Percentiles rank a stretch among this genome's conserved stretches.
These are phyloP conservation scores for Mycena chlorophos DNA, from an alignment of 768 basidiomycete species.

Conservation along the genomic window DNA sequence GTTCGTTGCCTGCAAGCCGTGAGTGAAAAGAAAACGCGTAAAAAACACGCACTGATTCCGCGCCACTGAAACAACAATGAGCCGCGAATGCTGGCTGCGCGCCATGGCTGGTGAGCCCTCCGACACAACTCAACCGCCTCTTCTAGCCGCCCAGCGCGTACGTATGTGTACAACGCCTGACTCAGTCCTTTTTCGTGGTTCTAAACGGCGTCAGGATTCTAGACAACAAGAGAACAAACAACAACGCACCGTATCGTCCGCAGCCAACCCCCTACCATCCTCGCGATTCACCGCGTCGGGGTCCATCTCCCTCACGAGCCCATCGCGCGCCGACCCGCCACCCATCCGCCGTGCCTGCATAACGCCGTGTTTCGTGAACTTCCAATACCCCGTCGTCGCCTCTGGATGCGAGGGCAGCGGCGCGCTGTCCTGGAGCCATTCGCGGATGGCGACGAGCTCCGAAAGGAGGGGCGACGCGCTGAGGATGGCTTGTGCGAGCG, in stretches of 20 bases:
- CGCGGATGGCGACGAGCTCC: constrained; percentile 80
- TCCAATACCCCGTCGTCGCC: constrained; percentile 80
- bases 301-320: constrained; percentile 69
- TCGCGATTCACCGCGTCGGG: constrained; percentile 73
- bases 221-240: background rate
- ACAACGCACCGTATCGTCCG: constrained; percentile 72
- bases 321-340: constrained; percentile 38
- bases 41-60: constrained; percentile 56
- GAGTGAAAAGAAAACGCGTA: background rate
- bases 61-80: constrained; percentile 77
- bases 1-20: constrained; percentile 33
- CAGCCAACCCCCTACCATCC: constrained; percentile 60
- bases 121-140: constrained; percentile 82
- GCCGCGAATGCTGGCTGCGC: constrained; percentile 86
- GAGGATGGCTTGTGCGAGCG: constrained; percentile 74
- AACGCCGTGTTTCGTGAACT: constrained; percentile 74
- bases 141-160: constrained; percentile 83
- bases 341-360: constrained; percentile 64
- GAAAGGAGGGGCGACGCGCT: constrained; percentile 62
- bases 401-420: constrained; percentile 62
- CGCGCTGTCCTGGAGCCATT: constrained; percentile 84
- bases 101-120: constrained; percentile 87
- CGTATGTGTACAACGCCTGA: constrained; percentile 75
- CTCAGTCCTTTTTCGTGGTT: constrained; percentile 78
- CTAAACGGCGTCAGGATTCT: constrained; percentile 36